These are phyloP conservation scores for Rhizophagus clarus DNA, from an alignment of 192 early-diverging fungal genomes.

Conservation along the genomic window DNA sequence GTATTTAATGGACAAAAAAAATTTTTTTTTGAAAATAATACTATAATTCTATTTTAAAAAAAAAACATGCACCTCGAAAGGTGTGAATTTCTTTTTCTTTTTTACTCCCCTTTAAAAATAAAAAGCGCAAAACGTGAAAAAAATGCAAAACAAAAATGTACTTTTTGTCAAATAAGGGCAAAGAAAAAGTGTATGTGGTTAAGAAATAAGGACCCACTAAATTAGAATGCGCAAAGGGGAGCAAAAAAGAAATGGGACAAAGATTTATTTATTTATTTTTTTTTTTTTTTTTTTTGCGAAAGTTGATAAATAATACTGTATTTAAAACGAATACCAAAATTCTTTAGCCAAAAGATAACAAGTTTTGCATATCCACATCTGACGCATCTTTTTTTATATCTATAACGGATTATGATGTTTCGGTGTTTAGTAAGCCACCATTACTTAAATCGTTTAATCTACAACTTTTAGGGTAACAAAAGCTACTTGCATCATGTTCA, in stretches of 20 bases:
- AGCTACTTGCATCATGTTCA: no score
- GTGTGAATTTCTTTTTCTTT: neutral
- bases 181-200: neutral
- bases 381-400: neutral
- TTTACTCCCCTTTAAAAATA: neutral
- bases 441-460: no score
- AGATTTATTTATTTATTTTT: no score
- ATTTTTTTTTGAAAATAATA: neutral
- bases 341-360: neutral
- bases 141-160: no score
- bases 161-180: no score
- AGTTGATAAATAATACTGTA: neutral
- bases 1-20: neutral
- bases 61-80: neutral
- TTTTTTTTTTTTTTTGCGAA: neutral
- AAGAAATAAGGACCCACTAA: no score
- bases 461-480: no score
- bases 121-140: neutral
- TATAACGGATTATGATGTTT: no score
- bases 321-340: neutral
- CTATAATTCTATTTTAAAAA: neutral
- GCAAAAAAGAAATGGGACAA: neutral
- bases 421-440: neutral
- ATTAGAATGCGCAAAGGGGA: neutral
- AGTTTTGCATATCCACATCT: neutral